Evolutionary conservation across 192 early-diverging fungal genomes (phyloP).

Genomic region (Radiomyces spectabilis): DNA sequence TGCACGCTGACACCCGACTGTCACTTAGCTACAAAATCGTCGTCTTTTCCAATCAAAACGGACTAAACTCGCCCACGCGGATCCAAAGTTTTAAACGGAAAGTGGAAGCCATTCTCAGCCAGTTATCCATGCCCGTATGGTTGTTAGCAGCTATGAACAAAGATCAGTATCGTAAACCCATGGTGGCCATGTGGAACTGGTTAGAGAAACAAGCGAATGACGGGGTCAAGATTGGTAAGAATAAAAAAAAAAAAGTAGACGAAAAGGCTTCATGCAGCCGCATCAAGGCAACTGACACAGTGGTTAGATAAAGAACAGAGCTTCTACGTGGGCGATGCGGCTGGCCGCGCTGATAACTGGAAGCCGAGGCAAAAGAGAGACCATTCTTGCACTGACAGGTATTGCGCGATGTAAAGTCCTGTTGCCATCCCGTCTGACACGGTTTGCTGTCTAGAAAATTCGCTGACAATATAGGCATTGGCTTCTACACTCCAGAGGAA

Average conservation of each 20-base stretch:
- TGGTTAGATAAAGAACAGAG: constrained; percentile 44
- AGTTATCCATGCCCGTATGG: constrained; percentile 52
- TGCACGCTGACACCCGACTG: constrained; percentile 20
- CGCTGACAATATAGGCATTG: constrained; percentile 63
- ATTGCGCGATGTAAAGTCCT: neutral
- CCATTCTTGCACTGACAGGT: constrained; percentile 74
- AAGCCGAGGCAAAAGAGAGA: constrained; percentile 54
- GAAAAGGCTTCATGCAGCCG: too few species aligned
- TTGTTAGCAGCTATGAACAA: constrained; percentile 66
- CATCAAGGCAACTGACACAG: neutral
- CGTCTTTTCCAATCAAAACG: constrained; percentile 71
- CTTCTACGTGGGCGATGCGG: constrained; percentile 93
- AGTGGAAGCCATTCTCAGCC: constrained; percentile 22
- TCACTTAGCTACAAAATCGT: constrained; percentile 54
- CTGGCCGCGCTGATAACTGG: constrained; percentile 70
- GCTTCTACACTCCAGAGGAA: constrained; percentile 81
- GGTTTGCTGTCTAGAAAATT: constrained; percentile 47
- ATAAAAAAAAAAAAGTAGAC: too few species aligned
- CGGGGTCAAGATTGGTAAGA: constrained; percentile 33
- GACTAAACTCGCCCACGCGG: constrained; percentile 33
- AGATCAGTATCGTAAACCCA: constrained; percentile 68
- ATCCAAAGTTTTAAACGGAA: constrained; percentile 46
- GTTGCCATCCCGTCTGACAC: neutral
- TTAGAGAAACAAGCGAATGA: constrained; percentile 34
- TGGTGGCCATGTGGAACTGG: constrained; percentile 61